phyloP scores from a whole-genome alignment of 164 flowering plant species.

The Tetrastigma voinierianum region DNA sequence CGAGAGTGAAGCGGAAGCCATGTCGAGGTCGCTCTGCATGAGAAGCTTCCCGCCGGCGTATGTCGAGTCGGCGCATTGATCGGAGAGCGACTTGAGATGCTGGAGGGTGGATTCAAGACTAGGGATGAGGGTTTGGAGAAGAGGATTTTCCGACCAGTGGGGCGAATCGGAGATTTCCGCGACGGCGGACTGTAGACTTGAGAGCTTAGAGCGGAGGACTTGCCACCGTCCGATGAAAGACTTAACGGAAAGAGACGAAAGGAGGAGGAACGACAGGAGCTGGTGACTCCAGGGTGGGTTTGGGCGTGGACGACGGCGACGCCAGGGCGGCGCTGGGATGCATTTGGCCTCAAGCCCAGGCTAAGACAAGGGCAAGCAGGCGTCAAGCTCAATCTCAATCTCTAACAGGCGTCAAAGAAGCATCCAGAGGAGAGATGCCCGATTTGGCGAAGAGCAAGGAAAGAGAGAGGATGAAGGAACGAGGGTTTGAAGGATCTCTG shows the following conservation, averaged over 20 bases:
- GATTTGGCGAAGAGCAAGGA: slow-evolving; percentile 17
- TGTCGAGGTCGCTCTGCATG: slow-evolving; percentile 84
- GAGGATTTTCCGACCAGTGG: slow-evolving; percentile 51
- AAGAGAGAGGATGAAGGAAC: background rate
- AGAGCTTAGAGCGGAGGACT: slow-evolving; percentile 39
- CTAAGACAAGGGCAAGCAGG: background rate
- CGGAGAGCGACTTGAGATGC: slow-evolving; percentile 43
- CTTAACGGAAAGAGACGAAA: slow-evolving; percentile 37
- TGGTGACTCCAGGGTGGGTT: background rate
- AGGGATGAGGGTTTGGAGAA: slow-evolving; percentile 59
- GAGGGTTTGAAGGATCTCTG: background rate
- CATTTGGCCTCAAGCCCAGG: slow-evolving; percentile 16
- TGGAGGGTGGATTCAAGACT: slow-evolving; percentile 50
- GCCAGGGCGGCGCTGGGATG: slow-evolving; percentile 11
- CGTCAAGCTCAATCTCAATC: background rate
- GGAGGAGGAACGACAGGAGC: slow-evolving; percentile 25
- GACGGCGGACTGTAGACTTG: slow-evolving; percentile 33
- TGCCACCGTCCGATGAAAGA: slow-evolving; percentile 59
- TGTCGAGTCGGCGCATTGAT: slow-evolving; percentile 38
- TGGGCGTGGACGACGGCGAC: no score
- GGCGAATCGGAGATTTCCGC: slow-evolving; percentile 39
- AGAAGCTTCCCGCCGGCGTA: slow-evolving; percentile 64
- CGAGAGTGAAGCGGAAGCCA: slow-evolving; percentile 55
- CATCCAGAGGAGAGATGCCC: no score
- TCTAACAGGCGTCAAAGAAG: no score